Percentiles rank a stretch among this genome's conserved stretches.
These are phyloP conservation scores for Cyclotella atomus DNA, from an alignment of 108 stramenopile genomes.

Conservation along the genomic window DNA sequence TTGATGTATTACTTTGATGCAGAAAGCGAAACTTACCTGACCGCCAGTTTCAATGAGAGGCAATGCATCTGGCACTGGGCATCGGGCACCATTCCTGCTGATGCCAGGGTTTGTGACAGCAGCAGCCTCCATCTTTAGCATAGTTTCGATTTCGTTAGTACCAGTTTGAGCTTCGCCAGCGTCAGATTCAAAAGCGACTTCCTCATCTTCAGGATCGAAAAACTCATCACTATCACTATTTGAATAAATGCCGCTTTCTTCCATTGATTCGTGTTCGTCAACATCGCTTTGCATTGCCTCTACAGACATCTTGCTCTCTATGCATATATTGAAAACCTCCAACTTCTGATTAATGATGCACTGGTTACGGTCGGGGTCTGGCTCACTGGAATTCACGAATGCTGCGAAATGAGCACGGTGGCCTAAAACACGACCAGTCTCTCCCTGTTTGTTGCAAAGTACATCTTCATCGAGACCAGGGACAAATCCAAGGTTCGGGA, in stretches of 20 bases:
- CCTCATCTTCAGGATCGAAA: slow-evolving; percentile 45
- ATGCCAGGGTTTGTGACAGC: slow-evolving; percentile 13
- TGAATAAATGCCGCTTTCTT: slow-evolving; percentile 12
- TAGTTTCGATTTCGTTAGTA: slow-evolving; percentile 29
- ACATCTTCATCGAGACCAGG: slow-evolving; percentile 65
- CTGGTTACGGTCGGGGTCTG: slow-evolving; percentile 75
- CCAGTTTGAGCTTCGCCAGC: slow-evolving; percentile 16
- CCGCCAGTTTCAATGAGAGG: slow-evolving; percentile 59
- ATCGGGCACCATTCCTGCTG: slow-evolving; percentile 72
- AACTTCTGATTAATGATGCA: slow-evolving; percentile 88
- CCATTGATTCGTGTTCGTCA: slow-evolving; percentile 1
- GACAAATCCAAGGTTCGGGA: slow-evolving; percentile 76
- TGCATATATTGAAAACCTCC: slow-evolving; percentile 82
- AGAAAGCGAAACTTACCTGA: slow-evolving; percentile 41
- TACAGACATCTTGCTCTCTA: slow-evolving; percentile 69
- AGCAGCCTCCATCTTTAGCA: slow-evolving; percentile 39
- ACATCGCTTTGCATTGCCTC: slow-evolving; percentile 47
- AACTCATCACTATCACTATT: slow-evolving; percentile 43
- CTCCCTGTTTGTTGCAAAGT: no score
- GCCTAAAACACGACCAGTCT: slow-evolving; percentile 41
- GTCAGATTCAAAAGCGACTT: slow-evolving; percentile 32
- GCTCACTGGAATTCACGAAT: slow-evolving; percentile 57
- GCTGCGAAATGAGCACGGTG: slow-evolving; percentile 56
- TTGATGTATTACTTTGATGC: not conserved
- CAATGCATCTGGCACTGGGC: slow-evolving; percentile 65